phyloP scores from a whole-genome alignment of 257 asterid genomes.

The Solanum arcanum region DNA sequence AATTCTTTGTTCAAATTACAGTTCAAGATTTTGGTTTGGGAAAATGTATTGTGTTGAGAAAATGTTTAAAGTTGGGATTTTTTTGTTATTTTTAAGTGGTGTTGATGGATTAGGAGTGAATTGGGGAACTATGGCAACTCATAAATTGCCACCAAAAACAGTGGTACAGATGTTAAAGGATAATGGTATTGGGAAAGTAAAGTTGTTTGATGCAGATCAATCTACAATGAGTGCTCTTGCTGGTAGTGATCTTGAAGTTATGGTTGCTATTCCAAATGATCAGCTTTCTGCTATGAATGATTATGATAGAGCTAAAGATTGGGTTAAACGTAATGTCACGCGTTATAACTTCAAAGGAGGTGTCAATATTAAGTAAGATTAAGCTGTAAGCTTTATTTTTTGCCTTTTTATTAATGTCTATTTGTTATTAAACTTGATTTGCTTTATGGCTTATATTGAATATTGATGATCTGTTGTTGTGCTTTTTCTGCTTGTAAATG shows the following conservation, averaged over 20 bases:
- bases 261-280: slow-evolving; percentile 77
- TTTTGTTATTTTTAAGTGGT: not conserved
- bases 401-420: not conserved
- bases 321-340: slow-evolving; percentile 61
- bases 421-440: not conserved
- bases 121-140: slow-evolving; percentile 77
- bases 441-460: not conserved
- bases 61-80: not conserved
- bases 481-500: not conserved
- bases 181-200: slow-evolving; percentile 57
- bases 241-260: slow-evolving; percentile 55
- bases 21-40: not conserved
- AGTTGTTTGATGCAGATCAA: slow-evolving; percentile 60
- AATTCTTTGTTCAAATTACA: not conserved
- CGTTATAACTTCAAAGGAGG: slow-evolving; percentile 59
- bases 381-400: not conserved
- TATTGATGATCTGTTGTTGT: not conserved
- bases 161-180: slow-evolving; percentile 56
- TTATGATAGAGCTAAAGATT: slow-evolving; percentile 43
- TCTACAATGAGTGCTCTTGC: slow-evolving; percentile 61
- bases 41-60: not conserved
- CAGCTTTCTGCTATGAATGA: slow-evolving; percentile 49
- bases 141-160: slow-evolving; percentile 47
- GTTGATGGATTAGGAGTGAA: slow-evolving; percentile 55
- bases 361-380: slow-evolving; percentile 47